Percentiles rank a stretch among this genome's conserved stretches.
Conservation (phyloP, 2,329 filamentous ascomycete species). For the Fusarium sacchari region DNA sequence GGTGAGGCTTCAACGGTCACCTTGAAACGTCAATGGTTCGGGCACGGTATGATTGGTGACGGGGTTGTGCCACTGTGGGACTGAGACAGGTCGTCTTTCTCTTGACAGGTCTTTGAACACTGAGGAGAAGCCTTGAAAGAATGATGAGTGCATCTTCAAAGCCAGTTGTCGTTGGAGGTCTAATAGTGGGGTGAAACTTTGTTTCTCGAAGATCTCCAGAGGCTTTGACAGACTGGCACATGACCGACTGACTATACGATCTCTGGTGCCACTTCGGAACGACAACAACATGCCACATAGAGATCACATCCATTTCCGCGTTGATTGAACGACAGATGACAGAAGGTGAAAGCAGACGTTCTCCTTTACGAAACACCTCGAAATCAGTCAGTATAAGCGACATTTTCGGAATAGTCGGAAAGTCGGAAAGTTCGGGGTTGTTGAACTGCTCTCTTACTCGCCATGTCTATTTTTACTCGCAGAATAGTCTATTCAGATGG, state of each 20-base stretch:
- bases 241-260: not conserved
- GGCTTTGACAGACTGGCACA: not conserved
- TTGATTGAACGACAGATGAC: not conserved
- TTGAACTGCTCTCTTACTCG: not conserved
- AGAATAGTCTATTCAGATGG: not conserved
- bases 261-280: not conserved
- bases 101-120: not conserved
- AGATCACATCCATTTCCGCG: not conserved
- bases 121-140: not conserved
- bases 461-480: not conserved
- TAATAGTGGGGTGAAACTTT: not conserved
- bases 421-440: not conserved
- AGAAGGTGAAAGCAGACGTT: too few species aligned
- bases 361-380: not conserved
- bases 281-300: not conserved
- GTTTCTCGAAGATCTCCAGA: not conserved
- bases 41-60: not conserved
- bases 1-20: not conserved
- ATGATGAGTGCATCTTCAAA: not conserved
- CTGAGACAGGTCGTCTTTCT: not conserved
- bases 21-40: slow-evolving; percentile 9
- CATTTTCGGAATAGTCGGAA: not conserved
- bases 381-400: not conserved
- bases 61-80: not conserved
- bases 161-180: not conserved